Conservation (phyloP, 352 stramenopile genomes). For the Phytophthora kernoviae region DNA sequence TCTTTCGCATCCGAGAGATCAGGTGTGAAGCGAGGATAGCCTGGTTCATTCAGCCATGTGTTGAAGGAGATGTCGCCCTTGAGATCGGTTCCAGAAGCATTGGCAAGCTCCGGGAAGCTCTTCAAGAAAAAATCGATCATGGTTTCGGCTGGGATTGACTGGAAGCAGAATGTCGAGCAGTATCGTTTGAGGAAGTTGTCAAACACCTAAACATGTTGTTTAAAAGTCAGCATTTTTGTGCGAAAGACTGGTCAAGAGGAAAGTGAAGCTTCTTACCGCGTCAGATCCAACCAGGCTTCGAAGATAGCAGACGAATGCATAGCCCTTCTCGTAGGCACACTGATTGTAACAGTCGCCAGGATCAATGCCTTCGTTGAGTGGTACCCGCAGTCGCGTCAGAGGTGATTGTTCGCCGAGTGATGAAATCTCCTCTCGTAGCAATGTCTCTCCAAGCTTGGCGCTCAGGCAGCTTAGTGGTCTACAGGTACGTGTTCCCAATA, state of each 20-base stretch:
- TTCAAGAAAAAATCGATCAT: conserved; percentile 77
- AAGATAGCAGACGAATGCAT: conserved; percentile 79
- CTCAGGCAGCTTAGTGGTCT: conserved; percentile 72
- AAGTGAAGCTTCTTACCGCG: conserved; percentile 29
- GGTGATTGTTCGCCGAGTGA: conserved; percentile 72
- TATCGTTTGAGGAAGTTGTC: conserved; percentile 75
- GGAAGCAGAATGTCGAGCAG: conserved; percentile 68
- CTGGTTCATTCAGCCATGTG: conserved; percentile 70
- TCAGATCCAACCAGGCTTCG: conserved; percentile 68
- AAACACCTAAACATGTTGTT: conserved; percentile 42
- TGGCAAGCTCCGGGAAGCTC: conserved; percentile 63
- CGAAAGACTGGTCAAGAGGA: not conserved
- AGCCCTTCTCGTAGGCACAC: conserved; percentile 85
- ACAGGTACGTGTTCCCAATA: not conserved
- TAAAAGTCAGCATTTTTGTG: not conserved
- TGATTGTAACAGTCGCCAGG: conserved; percentile 84
- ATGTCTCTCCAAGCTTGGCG: conserved; percentile 71
- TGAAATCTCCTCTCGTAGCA: conserved; percentile 71
- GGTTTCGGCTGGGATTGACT: conserved; percentile 74
- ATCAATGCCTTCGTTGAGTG: conserved; percentile 76
- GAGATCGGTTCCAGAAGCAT: conserved; percentile 47
- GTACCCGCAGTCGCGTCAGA: conserved; percentile 71
- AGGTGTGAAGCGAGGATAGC: conserved; percentile 59
- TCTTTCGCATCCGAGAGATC: conserved; percentile 70
- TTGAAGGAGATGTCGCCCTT: conserved; percentile 68